phyloP scores from a whole-genome alignment of 225 moss, liverwort and hornwort species.

The Anthoceros angustus region DNA sequence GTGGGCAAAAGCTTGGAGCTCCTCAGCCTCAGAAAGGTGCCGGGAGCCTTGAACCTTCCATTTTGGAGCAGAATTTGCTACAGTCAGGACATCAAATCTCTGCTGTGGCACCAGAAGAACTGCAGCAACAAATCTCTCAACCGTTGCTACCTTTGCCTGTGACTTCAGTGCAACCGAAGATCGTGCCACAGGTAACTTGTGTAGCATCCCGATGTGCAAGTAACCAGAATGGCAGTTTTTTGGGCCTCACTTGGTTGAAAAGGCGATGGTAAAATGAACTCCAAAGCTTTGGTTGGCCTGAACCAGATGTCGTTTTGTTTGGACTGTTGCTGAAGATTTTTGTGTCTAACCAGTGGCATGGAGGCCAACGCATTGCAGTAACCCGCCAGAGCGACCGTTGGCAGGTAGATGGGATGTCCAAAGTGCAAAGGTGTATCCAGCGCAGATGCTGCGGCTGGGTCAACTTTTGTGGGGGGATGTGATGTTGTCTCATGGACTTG shows the following conservation, averaged over 20 bases:
- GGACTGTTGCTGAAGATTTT: too few species aligned
- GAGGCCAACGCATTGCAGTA: conserved; percentile 26
- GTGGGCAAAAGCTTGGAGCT: too few species aligned
- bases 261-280: too few species aligned
- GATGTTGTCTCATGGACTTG: too few species aligned
- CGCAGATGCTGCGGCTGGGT: too few species aligned
- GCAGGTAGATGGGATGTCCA: conserved; percentile 27
- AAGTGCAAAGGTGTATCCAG: neutral
- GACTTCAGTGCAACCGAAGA: conserved; percentile 46
- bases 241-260: too few species aligned
- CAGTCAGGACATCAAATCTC: conserved; percentile 19
- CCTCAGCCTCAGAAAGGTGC: too few species aligned
- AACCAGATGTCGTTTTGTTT: too few species aligned
- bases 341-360: conserved; percentile 35
- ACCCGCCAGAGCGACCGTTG: conserved; percentile 41
- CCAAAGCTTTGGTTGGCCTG: too few species aligned
- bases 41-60: too few species aligned
- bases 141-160: conserved; percentile 78
- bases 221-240: too few species aligned
- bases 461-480: too few species aligned
- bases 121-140: conserved; percentile 55
- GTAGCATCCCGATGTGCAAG: neutral
- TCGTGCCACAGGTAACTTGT: conserved; percentile 26
- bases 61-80: conserved; percentile 26
- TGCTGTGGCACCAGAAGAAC: conserved; percentile 30